Base-by-base conservation (phyloP, 345 rosid genomes). In the Hevea brasiliensis region DNA sequence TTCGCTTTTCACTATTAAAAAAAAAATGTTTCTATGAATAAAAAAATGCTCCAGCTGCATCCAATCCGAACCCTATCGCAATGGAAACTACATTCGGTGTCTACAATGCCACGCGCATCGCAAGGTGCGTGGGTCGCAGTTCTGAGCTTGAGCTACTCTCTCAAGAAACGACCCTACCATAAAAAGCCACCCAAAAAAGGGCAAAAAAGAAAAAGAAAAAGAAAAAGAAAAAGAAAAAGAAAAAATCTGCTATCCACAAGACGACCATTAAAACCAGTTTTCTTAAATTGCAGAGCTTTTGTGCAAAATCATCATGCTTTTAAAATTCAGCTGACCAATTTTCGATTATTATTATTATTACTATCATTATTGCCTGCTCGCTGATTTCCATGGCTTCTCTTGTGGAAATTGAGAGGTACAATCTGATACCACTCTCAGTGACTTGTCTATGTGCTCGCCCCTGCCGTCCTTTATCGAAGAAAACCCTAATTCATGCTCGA, bases 391-490 rank as follows among this genome's bases (percentile, higher is more conserved):
- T 89, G 93, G 86, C 87, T 67, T 70, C 86, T 53, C 65, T 66
- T 23, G 77, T 75, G 47, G 73, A 80, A 75, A 82, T 77, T 20
- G 80, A 75, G 74, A 73, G 88, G 50, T 87, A 42, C 79, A 78
- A 74, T 66, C 80, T 84, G 66, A 44, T 74, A 74, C 87, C 85
- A 12, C 72, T 77, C 24, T 76, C 85, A 6, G 53, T 85, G 4
- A 72, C 85, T 45, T 76, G 85, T 24, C 81, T 83, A 6, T 63
- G 76, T 63, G 65, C 79, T n/a, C 85, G 87, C 75, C 86, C 86
- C 1, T 78, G 87, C 67, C 89, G 83, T 65, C 72, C 78, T 59
- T 68, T 60, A 35, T 73, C 85, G 11, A 70, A 29, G 45, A 84
- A 81, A 71, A 13, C 86, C 81, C 82, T 76, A 81, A 65, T 68